Evolutionary conservation across 768 basidiomycete genomes (phyloP).

Genomic region (Sporobolomyces pararoseus): DNA sequence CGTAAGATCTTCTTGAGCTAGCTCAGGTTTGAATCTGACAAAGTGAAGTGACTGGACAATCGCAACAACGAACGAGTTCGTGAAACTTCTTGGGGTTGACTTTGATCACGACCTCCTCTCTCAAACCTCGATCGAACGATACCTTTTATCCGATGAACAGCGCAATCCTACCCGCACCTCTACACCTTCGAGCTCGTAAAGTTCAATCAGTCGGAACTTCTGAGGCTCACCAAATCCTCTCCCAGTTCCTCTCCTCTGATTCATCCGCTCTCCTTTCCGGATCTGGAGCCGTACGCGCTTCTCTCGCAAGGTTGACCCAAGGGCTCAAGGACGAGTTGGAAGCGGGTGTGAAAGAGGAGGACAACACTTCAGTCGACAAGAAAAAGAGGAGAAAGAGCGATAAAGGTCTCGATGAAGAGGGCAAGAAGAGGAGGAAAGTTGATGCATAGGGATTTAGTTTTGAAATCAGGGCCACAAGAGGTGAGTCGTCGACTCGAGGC

Average conservation of each 20-base stretch:
- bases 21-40: too few species aligned
- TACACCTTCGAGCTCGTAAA: not conserved
- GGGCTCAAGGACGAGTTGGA: slow-evolving; percentile 23
- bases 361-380: not conserved
- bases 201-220: not conserved
- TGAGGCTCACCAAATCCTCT: not conserved
- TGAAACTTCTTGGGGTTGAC: too few species aligned
- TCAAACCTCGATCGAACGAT: not conserved
- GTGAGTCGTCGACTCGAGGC: too few species aligned
- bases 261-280: slow-evolving; percentile 15
- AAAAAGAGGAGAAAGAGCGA: slow-evolving; percentile 18
- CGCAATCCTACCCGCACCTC: slow-evolving; percentile 24
- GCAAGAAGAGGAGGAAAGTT: slow-evolving; percentile 28
- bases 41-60: too few species aligned
- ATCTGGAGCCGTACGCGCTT: slow-evolving; percentile 18
- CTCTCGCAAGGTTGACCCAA: slow-evolving; percentile 20
- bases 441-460: slow-evolving; percentile 14
- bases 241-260: slow-evolving; percentile 15
- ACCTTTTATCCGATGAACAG: not conserved
- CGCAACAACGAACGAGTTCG: slow-evolving; percentile 1
- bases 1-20: too few species aligned
- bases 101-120: not conserved
- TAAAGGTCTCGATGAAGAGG: not conserved
- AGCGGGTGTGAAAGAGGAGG: not conserved
- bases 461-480: too few species aligned